phyloP scores from a whole-genome alignment of 2,329 filamentous ascomycete genomes.

The Xylariaceae sp. region DNA sequence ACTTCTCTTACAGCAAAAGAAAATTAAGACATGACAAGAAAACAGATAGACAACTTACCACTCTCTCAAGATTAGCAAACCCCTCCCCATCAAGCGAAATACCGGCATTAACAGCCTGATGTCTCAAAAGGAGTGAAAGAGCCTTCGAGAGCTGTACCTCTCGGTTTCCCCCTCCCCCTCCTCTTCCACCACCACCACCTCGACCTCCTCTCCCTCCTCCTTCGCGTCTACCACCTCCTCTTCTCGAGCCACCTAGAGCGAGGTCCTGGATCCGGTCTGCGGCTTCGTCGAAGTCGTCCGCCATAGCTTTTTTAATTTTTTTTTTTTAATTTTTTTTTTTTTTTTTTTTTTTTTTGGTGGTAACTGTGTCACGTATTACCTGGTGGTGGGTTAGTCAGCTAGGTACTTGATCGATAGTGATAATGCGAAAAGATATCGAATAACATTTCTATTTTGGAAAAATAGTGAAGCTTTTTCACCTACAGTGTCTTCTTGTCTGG shows the following conservation, averaged over 20 bases:
- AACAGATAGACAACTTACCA: conserved; percentile 44
- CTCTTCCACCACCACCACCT: conserved; percentile 30
- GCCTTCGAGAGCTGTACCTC: conserved; percentile 50
- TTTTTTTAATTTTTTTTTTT: too few species aligned
- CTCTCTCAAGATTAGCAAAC: conserved; percentile 53
- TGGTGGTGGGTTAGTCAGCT: too few species aligned
- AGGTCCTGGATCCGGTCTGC: conserved; percentile 12
- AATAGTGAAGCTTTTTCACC: too few species aligned
- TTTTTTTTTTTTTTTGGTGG: too few species aligned
- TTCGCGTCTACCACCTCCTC: conserved; percentile 10
- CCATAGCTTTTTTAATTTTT: too few species aligned
- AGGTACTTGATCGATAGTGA: too few species aligned
- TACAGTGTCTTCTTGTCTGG: too few species aligned
- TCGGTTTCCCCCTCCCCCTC: conserved; percentile 34
- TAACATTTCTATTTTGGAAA: too few species aligned
- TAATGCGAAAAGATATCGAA: too few species aligned
- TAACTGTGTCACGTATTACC: too few species aligned
- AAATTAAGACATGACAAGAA: conserved; percentile 1
- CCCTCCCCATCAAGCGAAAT: conserved; percentile 56
- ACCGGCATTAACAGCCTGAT: conserved; percentile 55
- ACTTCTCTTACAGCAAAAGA: too few species aligned
- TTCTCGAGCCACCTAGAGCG: background rate
- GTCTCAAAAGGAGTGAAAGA: conserved; percentile 51
- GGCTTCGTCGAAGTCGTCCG: conserved; percentile 8
- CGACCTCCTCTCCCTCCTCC: conserved; percentile 26